These are phyloP conservation scores for Naumovozyma dairenensis DNA, from an alignment of 805 yeast genomes.

Conservation along the genomic window DNA sequence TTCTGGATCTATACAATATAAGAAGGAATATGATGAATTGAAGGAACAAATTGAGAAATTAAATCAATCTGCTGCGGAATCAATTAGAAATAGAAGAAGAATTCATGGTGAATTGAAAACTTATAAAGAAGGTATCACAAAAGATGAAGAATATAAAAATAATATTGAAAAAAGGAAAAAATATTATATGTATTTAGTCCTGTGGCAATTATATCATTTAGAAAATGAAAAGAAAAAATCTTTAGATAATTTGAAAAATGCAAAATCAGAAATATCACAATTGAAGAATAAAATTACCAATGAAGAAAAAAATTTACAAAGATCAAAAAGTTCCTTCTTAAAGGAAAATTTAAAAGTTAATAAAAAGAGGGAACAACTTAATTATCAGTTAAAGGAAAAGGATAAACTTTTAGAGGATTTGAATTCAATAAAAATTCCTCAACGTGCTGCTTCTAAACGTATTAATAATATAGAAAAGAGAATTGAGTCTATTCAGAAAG, in stretches of 20 bases:
- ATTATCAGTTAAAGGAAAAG: conserved; percentile 30
- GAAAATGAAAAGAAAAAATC: conserved; percentile 30
- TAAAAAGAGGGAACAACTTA: conserved; percentile 33
- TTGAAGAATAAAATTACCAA: conserved; percentile 28
- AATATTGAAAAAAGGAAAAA: conserved; percentile 41
- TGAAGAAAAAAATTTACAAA: conserved; percentile 32
- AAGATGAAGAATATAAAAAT: conserved; percentile 56
- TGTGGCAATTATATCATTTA: conserved; percentile 60
- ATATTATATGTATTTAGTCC: conserved; percentile 38
- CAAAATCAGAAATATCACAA: conserved; percentile 23
- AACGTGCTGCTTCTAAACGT: conserved; percentile 38
- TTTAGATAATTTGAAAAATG: conserved; percentile 17
- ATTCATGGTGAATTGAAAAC: conserved; percentile 66
- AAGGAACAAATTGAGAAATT: conserved; percentile 58
- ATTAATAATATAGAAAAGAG: conserved; percentile 38
- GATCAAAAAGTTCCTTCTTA: conserved; percentile 36
- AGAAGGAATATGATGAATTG: conserved; percentile 55
- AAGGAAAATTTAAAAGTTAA: conserved; percentile 36
- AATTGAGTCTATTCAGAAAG: conserved; percentile 40
- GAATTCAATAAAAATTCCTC: conserved; percentile 54
- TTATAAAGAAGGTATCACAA: conserved; percentile 64
- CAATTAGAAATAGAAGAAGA: conserved; percentile 60
- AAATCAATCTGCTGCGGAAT: conserved; percentile 50
- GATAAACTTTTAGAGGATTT: conserved; percentile 38
- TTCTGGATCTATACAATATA: conserved; percentile 67